Base-by-base conservation (phyloP, 345 rosid species). In the Linum lewisii region DNA sequence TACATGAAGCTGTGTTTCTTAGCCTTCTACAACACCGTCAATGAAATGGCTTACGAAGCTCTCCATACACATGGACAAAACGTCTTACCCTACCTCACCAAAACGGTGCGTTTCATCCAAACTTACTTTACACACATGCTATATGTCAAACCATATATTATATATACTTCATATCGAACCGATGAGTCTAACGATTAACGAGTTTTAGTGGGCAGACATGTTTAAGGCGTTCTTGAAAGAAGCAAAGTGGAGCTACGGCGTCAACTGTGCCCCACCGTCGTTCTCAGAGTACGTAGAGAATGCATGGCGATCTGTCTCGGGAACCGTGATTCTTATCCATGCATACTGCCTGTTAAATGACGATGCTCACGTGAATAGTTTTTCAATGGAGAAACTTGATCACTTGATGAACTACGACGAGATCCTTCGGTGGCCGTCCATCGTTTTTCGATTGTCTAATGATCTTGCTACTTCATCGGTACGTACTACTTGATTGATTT, bases 381-480 rank as follows among this genome's bases (percentile, higher is more conserved):
- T 38, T 21, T 0, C 21, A 4, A 5, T n/a, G 18, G 18, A 4
- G 18, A 11, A 4, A 6, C 13, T 42, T 14, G 15, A 11, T 4
- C 47, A 42, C 16, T 42, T 42, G 18, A 42, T 42, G 47, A 57
- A 66, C 3, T 59, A 74, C 64, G 64, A 68, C 13, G 60, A 74
- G 25, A 22, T 82, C 7, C 7, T 82, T 25, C 72, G 72, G 0
- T 63, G 65, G 66, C 67, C 83, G 0, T 65, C 82, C 14, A 9
- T 52, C 7, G 63, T 83, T 51, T 74, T 76, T 58, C 66, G 80
- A 29, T 75, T 80, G 5, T 70, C 66, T 57, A 74, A 77, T 21
- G 85, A 78, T 45, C 64, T 78, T 8, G 74, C 37, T 3, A 72
- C 85, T n/a, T 80, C 84, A 53, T 64, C 69, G 69, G 87, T 77